A percentile compares a stretch with the other conserved stretches of the same genome.
phyloP scores from a whole-genome alignment of 306 rosid species.

The Echinosophora koreensis region DNA sequence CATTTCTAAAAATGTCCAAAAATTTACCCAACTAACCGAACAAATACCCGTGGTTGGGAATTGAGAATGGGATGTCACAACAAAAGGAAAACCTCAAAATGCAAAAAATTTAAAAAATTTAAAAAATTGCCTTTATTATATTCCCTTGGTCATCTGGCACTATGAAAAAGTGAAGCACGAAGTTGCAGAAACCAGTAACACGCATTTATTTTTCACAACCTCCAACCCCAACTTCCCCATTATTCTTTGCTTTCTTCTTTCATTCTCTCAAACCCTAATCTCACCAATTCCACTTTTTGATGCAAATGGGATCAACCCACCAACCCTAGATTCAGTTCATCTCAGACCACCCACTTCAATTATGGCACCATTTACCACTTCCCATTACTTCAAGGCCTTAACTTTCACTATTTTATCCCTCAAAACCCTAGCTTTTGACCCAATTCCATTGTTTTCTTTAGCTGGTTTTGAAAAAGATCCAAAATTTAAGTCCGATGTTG shows the following conservation, averaged over 20 bases:
- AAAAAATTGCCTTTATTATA: conserved; percentile 44
- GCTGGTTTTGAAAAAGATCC: conserved; percentile 64
- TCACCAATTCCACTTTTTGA: conserved; percentile 39
- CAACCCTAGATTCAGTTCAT: conserved; percentile 48
- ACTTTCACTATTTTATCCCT: conserved; percentile 55
- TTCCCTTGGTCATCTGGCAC: conserved; percentile 73
- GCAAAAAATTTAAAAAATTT: no score
- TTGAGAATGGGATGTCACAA: no score
- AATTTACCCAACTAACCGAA: no score
- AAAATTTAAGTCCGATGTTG: conserved; percentile 60
- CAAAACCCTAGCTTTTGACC: conserved; percentile 57
- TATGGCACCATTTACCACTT: conserved; percentile 65
- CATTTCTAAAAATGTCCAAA: no score
- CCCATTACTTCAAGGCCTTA: conserved; percentile 51
- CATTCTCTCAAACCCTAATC: conserved; percentile 53
- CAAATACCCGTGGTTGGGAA: no score
- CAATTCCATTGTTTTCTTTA: conserved; percentile 66
- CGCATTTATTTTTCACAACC: conserved; percentile 78
- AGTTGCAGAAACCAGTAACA: conserved; percentile 62
- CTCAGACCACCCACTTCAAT: conserved; percentile 53
- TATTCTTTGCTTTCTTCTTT: conserved; percentile 59
- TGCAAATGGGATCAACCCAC: conserved; percentile 54
- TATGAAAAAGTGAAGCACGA: conserved; percentile 55
- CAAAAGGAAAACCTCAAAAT: conserved; percentile 40
- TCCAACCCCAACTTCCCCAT: conserved; percentile 63